Evolutionary conservation across 2,329 filamentous ascomycete species (phyloP).

Genomic region (Trichoderma koningiopsis): DNA sequence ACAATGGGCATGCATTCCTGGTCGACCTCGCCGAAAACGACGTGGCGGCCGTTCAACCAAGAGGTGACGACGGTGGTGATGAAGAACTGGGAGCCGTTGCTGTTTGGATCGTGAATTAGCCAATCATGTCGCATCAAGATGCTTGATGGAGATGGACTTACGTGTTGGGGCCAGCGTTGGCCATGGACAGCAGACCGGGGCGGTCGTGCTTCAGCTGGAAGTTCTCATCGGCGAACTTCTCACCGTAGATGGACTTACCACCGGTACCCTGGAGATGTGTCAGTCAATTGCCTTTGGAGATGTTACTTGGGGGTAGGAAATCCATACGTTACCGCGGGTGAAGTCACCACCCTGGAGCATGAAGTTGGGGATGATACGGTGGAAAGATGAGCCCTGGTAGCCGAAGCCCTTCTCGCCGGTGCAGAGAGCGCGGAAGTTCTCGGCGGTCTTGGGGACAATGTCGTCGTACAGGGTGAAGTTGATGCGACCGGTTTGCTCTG

Average conservation of each 20-base stretch:
- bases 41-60: slow-evolving; percentile 82
- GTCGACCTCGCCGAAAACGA: slow-evolving; percentile 79
- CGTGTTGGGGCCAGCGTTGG: slow-evolving; percentile 95
- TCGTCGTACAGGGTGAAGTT: slow-evolving; percentile 87
- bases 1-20: slow-evolving; percentile 54
- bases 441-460: slow-evolving; percentile 81
- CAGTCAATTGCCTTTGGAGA: neutral
- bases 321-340: slow-evolving; percentile 83
- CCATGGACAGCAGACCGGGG: slow-evolving; percentile 87
- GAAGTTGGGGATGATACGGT: slow-evolving; percentile 90
- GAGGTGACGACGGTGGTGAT: slow-evolving; percentile 89
- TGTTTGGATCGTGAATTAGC: slow-evolving; percentile 44
- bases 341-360: slow-evolving; percentile 98
- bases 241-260: slow-evolving; percentile 92
- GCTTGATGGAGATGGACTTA: slow-evolving; percentile 42
- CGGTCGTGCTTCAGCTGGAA: slow-evolving; percentile 73
- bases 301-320: neutral
- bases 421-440: slow-evolving; percentile 86
- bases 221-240: slow-evolving; percentile 95
- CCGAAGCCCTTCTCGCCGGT: slow-evolving; percentile 79
- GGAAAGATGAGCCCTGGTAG: slow-evolving; percentile 82
- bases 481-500: slow-evolving; percentile 77
- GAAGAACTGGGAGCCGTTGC: slow-evolving; percentile 99
- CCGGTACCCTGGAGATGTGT: slow-evolving; percentile 69
- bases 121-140: neutral